Conservation (phyloP, 805 yeast genomes). For the Ascoidea tarda region DNA sequence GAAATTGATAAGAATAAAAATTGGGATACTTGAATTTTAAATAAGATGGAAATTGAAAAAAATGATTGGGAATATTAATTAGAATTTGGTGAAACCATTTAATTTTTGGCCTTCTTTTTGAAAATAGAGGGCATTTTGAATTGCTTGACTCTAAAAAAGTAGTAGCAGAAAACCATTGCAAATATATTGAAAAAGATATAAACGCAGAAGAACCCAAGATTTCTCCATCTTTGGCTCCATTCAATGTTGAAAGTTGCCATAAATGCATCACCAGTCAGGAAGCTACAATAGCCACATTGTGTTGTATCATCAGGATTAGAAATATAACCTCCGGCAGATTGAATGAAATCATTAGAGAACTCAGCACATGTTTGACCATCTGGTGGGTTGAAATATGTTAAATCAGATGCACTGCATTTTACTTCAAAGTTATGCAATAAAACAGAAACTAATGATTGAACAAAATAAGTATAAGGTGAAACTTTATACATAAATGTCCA, state of each 20-base stretch:
- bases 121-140: background rate
- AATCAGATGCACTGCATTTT: constrained; percentile 32
- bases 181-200: constrained; percentile 37
- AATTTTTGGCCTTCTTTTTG: too few species aligned
- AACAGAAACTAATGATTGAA: constrained; percentile 36
- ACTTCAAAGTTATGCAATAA: constrained; percentile 38
- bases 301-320: constrained; percentile 32
- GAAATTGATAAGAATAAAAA: too few species aligned
- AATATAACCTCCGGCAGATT: constrained; percentile 39
- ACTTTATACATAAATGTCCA: constrained; percentile 76
- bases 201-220: constrained; percentile 46
- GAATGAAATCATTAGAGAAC: constrained; percentile 31
- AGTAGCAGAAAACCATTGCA: constrained; percentile 26
- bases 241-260: constrained; percentile 27
- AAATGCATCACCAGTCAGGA: constrained; percentile 31
- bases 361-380: constrained; percentile 49
- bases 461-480: constrained; percentile 60
- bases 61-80: too few species aligned
- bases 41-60: too few species aligned
- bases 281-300: constrained; percentile 36
- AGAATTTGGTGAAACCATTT: too few species aligned
- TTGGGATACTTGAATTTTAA: too few species aligned
- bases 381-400: constrained; percentile 37
- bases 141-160: constrained; percentile 14
- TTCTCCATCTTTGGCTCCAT: constrained; percentile 47